Percentiles rank a stretch among this genome's conserved stretches.
phyloP scores from a whole-genome alignment of 2,329 filamentous ascomycete genomes.

The Aspergillus udagawae region DNA sequence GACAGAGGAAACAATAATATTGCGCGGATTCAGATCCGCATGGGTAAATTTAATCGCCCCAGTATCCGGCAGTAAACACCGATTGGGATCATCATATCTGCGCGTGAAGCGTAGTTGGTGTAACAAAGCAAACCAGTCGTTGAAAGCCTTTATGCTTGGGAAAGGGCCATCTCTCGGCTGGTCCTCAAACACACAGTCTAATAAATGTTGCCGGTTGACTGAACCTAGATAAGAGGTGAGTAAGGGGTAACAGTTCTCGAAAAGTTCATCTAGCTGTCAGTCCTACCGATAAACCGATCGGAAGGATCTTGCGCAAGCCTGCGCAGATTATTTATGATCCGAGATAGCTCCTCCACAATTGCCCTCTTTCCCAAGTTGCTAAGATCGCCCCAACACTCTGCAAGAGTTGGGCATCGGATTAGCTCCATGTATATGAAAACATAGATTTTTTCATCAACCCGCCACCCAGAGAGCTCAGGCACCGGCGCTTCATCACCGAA shows the following conservation, averaged over 20 bases:
- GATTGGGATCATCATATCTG: conserved; percentile 3
- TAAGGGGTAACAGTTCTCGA: no score
- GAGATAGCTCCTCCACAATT: no score
- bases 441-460: no score
- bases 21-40: background rate
- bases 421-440: no score
- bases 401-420: no score
- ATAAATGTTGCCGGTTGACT: background rate
- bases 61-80: background rate
- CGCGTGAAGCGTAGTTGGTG: conserved; percentile 1
- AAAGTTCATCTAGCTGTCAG: no score
- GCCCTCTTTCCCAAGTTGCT: no score
- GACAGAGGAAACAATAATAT: conserved; percentile 2
- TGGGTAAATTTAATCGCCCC: conserved; percentile 1
- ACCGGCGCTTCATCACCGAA: conserved; percentile 1
- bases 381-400: no score
- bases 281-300: no score
- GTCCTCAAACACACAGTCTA: background rate
- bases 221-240: background rate
- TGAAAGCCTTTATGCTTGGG: background rate
- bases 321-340: no score
- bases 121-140: conserved; percentile 4
- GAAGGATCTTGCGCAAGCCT: no score
- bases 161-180: background rate
- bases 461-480: no score